A percentile compares a stretch with the other conserved stretches of the same genome.
phyloP scores from a whole-genome alignment of 2,329 filamentous ascomycete species.

The Sarocladiaceae sp. region DNA sequence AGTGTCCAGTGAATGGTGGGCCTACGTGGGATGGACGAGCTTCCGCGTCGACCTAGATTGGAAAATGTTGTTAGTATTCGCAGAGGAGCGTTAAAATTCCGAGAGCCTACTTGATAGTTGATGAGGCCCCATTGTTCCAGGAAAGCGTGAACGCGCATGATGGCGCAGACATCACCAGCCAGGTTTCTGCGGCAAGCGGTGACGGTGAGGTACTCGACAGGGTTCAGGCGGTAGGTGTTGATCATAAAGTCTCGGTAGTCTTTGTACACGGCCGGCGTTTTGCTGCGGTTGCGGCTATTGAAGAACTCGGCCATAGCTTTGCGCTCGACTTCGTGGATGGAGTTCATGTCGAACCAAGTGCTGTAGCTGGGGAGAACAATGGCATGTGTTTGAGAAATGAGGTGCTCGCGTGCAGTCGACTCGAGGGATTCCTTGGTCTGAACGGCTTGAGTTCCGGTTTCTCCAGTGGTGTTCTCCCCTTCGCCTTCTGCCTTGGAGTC shows the following conservation, averaged over 20 bases:
- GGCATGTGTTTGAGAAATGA: constrained; percentile 88
- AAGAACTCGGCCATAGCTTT: constrained; percentile 98
- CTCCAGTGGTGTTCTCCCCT: constrained; percentile 28
- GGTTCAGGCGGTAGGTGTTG: constrained; percentile 96
- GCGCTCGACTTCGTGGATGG: constrained; percentile 82
- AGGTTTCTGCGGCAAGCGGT: constrained; percentile 92
- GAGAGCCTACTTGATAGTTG: constrained; percentile 78
- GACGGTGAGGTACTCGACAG: constrained; percentile 91
- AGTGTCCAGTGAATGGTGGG: constrained; percentile 94
- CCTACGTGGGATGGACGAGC: constrained; percentile 92
- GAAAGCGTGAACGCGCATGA: constrained; percentile 98
- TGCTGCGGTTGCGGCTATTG: constrained; percentile 96
- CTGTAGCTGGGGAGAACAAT: constrained; percentile 97
- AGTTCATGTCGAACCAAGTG: constrained; percentile 98
- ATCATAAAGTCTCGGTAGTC: constrained; percentile 99
- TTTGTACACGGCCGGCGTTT: constrained; percentile 94
- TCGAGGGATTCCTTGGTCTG: constrained; percentile 79
- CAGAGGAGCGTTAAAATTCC: too few relatives aligned
- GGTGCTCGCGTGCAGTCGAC: constrained; percentile 80
- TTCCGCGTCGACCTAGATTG: constrained; percentile 79
- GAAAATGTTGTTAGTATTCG: constrained; percentile 12
- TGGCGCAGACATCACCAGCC: constrained; percentile 95
- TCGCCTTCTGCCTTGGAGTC: constrained; percentile 45
- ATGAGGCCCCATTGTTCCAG: constrained; percentile 98
- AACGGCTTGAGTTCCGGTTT: constrained; percentile 40